phyloP scores from a whole-genome alignment of 179 eudicot genomes.

The Beta corolliflora region DNA sequence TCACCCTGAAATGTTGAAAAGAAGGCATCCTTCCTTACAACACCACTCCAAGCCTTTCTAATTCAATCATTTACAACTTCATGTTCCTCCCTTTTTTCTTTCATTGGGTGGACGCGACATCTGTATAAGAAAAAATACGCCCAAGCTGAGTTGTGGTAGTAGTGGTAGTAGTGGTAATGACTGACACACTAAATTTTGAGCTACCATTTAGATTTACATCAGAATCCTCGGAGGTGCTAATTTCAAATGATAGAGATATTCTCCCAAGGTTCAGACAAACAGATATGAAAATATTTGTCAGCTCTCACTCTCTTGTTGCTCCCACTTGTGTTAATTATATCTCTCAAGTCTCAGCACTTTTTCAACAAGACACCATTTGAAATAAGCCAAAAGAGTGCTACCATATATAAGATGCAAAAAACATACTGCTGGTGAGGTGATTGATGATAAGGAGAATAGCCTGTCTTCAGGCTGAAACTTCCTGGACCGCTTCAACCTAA shows the following conservation, averaged over 20 bases:
- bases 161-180: neutral
- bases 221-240: neutral
- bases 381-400: neutral
- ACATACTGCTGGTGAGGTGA: conserved; percentile 92
- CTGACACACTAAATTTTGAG: neutral
- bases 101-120: neutral
- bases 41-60: conserved; percentile 8
- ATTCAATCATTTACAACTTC: conserved; percentile 14
- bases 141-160: neutral
- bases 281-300: neutral
- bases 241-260: neutral
- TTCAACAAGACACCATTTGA: neutral
- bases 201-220: neutral
- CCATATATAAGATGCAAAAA: conserved; percentile 18
- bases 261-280: neutral
- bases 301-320: neutral
- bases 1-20: neutral
- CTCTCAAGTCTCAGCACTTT: neutral
- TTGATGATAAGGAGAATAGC: conserved; percentile 87
- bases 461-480: conserved; percentile 97
- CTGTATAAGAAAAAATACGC: neutral
- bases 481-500: conserved; percentile 87
- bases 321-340: neutral
- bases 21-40: neutral
- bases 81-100: neutral